phyloP scores from a whole-genome alignment of 2,329 filamentous ascomycete species.

The Pyricularia sp. region DNA sequence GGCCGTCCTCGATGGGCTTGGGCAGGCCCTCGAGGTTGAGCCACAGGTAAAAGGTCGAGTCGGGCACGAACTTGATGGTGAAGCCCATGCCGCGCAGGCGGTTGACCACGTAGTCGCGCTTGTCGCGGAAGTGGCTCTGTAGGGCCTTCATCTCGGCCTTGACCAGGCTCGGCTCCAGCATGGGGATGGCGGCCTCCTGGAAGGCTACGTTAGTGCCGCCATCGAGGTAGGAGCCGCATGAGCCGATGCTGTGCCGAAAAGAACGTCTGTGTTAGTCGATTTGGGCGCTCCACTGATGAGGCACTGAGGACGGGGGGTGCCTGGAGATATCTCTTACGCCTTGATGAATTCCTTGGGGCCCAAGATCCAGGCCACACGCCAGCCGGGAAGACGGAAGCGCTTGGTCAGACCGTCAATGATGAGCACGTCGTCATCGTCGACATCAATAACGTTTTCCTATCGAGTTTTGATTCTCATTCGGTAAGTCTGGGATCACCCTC shows the following conservation, averaged over 20 bases:
- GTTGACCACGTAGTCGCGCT: slow-evolving; percentile 82
- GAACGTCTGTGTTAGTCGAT: background rate
- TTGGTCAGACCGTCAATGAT: slow-evolving; percentile 96
- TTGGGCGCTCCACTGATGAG: too few relatives aligned
- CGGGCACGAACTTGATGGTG: slow-evolving; percentile 70
- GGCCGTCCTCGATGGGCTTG: slow-evolving; percentile 75
- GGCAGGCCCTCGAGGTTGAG: slow-evolving; percentile 60
- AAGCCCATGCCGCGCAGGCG: slow-evolving; percentile 83
- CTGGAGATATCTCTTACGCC: slow-evolving; percentile 49
- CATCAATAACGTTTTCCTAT: slow-evolving; percentile 73
- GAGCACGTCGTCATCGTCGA: slow-evolving; percentile 82
- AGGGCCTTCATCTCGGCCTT: slow-evolving; percentile 80
- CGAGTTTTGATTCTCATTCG: background rate
- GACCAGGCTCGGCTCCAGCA: slow-evolving; percentile 83
- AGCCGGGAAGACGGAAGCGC: slow-evolving; percentile 90
- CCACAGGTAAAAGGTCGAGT: slow-evolving; percentile 92
- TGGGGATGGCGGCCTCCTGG: slow-evolving; percentile 84
- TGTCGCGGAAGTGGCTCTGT: slow-evolving; percentile 79
- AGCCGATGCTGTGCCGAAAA: slow-evolving; percentile 51
- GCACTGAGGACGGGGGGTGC: background rate
- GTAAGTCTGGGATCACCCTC: background rate
- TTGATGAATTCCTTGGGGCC: slow-evolving; percentile 95
- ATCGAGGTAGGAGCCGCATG: slow-evolving; percentile 88
- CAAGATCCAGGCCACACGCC: slow-evolving; percentile 94
- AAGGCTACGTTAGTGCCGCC: slow-evolving; percentile 92